Percentiles rank a stretch among this genome's conserved stretches.
Conservation (phyloP, 805 yeast genomes). For the Wickerhamomyces canadensis region DNA sequence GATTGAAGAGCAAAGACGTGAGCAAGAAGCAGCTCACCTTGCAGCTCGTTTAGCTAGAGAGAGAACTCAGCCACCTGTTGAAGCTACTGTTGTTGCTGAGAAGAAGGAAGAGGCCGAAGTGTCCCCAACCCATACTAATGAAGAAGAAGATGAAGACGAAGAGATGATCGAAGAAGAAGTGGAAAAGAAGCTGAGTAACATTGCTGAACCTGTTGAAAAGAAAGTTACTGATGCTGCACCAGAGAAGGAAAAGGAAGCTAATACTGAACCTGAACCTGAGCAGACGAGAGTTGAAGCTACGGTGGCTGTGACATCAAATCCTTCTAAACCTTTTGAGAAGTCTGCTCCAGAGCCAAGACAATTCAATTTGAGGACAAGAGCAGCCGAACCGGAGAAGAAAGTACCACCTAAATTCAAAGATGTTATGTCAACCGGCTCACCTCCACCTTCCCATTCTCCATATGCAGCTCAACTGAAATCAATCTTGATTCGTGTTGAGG, state of each 20-base stretch:
- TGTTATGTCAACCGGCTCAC: not conserved
- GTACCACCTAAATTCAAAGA: slow-evolving; percentile 2
- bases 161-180: slow-evolving; percentile 1
- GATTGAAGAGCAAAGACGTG: slow-evolving; percentile 9
- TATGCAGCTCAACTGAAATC: not conserved
- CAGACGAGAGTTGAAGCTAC: too few species aligned
- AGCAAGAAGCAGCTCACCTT: slow-evolving; percentile 1
- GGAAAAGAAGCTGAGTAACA: slow-evolving; percentile 3
- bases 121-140: slow-evolving; percentile 1
- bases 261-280: too few species aligned
- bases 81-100: too few species aligned
- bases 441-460: not conserved
- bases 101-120: slow-evolving; percentile 4
- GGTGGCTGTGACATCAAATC: too few species aligned
- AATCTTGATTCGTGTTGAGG: not conserved
- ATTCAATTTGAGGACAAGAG: not conserved
- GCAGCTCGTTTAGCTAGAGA: slow-evolving; percentile 5
- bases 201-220: not conserved
- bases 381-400: not conserved
- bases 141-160: slow-evolving; percentile 5
- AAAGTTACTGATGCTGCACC: too few species aligned
- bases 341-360: too few species aligned
- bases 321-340: too few species aligned
- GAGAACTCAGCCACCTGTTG: not conserved
- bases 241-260: too few species aligned